Percentiles rank a stretch among this genome's conserved stretches.
Conservation (phyloP, 2,329 filamentous ascomycete species). For the Penicillium sp. region DNA sequence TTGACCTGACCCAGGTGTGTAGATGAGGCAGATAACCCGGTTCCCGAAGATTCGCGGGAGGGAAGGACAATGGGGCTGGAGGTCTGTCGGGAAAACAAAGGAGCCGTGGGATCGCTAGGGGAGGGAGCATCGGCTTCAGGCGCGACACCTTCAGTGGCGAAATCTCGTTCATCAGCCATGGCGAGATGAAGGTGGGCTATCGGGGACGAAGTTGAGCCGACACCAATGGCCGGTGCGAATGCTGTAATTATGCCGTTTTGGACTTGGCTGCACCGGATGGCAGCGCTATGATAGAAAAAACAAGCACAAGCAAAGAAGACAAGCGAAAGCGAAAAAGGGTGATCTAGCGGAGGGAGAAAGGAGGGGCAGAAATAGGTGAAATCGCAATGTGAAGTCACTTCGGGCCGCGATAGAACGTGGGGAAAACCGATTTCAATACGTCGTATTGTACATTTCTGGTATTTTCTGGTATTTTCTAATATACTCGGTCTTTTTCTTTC, state of each 20-base stretch:
- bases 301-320: background rate
- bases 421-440: constrained; percentile 1
- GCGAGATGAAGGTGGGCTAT: background rate
- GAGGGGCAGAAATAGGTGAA: constrained; percentile 11
- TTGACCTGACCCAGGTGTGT: constrained; percentile 77
- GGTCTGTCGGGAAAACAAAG: constrained; percentile 9
- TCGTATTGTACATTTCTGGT: background rate
- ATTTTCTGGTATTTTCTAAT: background rate
- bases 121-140: constrained; percentile 49
- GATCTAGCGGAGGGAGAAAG: constrained; percentile 3
- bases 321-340: background rate
- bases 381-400: constrained; percentile 13
- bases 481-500: background rate
- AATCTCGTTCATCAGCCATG: constrained; percentile 20
- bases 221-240: constrained; percentile 24
- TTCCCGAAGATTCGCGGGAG: constrained; percentile 21
- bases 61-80: constrained; percentile 31
- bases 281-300: background rate
- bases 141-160: constrained; percentile 8
- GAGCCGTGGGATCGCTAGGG: constrained; percentile 35
- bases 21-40: constrained; percentile 73
- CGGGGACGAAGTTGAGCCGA: constrained; percentile 15
- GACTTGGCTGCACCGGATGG: background rate
- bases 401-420: constrained; percentile 10
- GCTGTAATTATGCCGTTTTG: constrained; percentile 15